Evolutionary conservation across 169 alveolate species (phyloP).

Genomic region (Eimeria sp.): DNA sequence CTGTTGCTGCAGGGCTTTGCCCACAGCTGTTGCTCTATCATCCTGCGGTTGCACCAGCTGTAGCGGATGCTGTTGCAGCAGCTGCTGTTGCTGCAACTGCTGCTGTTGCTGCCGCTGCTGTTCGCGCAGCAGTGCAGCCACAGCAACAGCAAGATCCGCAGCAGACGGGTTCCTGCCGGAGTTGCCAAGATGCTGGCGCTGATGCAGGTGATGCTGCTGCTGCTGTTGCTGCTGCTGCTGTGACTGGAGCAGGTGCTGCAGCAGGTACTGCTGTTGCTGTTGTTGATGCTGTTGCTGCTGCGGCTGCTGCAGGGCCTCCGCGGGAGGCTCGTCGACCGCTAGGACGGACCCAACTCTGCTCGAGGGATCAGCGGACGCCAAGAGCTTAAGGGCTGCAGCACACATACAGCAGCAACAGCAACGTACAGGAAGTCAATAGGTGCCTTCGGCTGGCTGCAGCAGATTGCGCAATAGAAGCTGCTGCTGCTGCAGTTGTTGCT

Average conservation of each 20-base stretch:
- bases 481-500: not conserved
- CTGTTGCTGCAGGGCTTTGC: not conserved
- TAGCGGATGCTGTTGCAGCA: not conserved
- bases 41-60: not conserved
- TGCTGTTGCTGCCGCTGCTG: not conserved
- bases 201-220: not conserved
- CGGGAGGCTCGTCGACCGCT: not conserved
- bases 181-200: not conserved
- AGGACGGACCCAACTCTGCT: not conserved
- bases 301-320: conserved; percentile 8
- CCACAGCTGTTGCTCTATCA: not conserved
- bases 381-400: conserved; percentile 26
- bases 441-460: not conserved
- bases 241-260: not conserved
- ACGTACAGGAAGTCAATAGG: not conserved
- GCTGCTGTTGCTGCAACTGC: not conserved
- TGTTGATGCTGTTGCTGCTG: conserved; percentile 10
- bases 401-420: not conserved
- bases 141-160: not conserved
- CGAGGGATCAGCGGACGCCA: not conserved
- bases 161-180: not conserved
- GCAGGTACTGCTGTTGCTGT: not conserved
- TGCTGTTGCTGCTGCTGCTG: conserved; percentile 4
- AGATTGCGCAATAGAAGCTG: not conserved
- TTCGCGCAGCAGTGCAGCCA: conserved; percentile 12